These are phyloP conservation scores for Piper betle DNA, from an alignment of 164 flowering plant genomes.

Conservation along the genomic window DNA sequence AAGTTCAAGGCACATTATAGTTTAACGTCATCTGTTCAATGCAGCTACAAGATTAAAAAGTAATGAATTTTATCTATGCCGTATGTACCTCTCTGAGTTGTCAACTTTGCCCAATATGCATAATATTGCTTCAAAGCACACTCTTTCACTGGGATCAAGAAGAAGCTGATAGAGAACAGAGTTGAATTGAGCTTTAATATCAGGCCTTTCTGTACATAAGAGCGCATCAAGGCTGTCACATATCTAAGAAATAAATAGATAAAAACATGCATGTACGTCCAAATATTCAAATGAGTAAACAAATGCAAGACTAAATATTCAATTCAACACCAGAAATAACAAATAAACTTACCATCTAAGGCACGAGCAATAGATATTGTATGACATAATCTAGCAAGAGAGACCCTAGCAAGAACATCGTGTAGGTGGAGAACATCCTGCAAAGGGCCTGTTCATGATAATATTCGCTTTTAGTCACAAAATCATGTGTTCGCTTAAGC, in stretches of 20 bases:
- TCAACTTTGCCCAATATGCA: conserved; percentile 89
- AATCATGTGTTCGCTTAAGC: neutral
- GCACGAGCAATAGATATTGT: conserved; percentile 80
- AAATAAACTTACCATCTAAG: conserved; percentile 57
- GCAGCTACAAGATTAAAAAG: neutral
- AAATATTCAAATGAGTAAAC: neutral
- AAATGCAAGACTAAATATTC: neutral
- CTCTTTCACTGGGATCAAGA: conserved; percentile 97
- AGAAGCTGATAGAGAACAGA: conserved; percentile 93
- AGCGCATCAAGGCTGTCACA: conserved; percentile 1
- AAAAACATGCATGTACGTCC: neutral
- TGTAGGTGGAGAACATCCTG: conserved; percentile 94
- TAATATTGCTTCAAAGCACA: conserved; percentile 92
- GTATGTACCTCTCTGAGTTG: conserved; percentile 57
- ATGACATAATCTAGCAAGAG: conserved; percentile 87
- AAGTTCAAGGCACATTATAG: neutral
- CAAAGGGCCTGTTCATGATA: conserved; percentile 55
- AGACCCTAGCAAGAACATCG: conserved; percentile 96
- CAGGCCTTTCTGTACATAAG: conserved; percentile 71
- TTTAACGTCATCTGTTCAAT: neutral
- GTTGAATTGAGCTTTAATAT: conserved; percentile 78
- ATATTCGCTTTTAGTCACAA: neutral
- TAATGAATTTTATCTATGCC: too few species aligned
- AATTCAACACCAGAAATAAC: too few species aligned
- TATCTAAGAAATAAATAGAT: too few species aligned